Percentiles rank a stretch among this genome's conserved stretches.
Conservation (phyloP, 139 green algal genomes). For the Deuterostichococcus epilithicus region DNA sequence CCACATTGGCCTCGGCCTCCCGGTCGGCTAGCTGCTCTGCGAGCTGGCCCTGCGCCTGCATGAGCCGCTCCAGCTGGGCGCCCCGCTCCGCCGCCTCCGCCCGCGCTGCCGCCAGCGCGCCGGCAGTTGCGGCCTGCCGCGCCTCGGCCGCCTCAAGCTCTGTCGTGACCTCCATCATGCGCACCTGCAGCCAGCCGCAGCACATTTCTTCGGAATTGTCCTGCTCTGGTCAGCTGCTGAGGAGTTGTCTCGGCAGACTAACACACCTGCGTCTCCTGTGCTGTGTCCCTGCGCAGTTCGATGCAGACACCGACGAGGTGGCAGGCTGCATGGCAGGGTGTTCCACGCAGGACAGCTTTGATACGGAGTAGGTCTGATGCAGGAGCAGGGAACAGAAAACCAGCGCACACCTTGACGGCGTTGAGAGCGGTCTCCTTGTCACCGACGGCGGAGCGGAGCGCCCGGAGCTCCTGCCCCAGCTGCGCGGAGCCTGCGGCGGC, state of each 20-base stretch:
- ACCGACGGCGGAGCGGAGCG: neutral
- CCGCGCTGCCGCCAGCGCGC: neutral
- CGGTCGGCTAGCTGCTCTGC: neutral
- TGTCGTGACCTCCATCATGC: neutral
- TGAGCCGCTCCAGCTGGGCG: neutral
- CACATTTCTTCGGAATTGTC: no score
- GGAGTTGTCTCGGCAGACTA: no score
- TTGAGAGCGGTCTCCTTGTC: neutral
- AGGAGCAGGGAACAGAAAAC: no score
- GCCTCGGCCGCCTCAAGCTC: neutral
- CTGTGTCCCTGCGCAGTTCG: no score
- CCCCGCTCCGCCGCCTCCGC: neutral
- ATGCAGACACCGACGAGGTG: no score
- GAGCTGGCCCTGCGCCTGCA: neutral
- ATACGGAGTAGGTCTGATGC: no score
- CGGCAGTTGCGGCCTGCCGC: neutral
- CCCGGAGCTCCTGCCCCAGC: constrained; percentile 16
- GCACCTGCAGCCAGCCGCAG: neutral
- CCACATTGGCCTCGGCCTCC: neutral
- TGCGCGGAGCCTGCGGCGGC: neutral
- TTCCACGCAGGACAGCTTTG: no score
- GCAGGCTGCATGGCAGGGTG: no score
- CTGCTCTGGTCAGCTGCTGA: no score
- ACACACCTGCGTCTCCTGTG: no score
- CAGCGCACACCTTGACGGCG: neutral